Percentiles rank a stretch among this genome's conserved stretches.
Evolutionary conservation across 129 eudicot genomes (phyloP).

Genomic region (Chrysanthemum lavandulifolium): DNA sequence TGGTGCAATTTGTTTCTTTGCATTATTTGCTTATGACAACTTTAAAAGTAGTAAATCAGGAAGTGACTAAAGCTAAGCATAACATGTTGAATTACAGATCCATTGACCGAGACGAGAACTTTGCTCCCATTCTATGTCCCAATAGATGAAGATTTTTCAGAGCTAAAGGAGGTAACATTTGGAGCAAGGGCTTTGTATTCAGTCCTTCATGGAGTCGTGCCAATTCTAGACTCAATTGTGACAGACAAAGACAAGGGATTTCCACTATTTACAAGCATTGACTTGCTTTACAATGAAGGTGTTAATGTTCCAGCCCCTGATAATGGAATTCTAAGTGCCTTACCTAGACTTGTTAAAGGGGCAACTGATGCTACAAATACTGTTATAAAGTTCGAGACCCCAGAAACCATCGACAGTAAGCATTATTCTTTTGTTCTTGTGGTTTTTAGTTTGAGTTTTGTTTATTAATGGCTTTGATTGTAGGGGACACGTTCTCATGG

Average conservation of each 20-base stretch:
- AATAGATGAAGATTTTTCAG: conserved; percentile 75
- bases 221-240: conserved; percentile 26
- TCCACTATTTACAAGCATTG: conserved; percentile 60
- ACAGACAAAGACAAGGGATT: conserved; percentile 48
- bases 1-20: too few species aligned
- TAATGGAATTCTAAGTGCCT: neutral
- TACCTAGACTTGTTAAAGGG: conserved; percentile 62
- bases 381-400: conserved; percentile 61
- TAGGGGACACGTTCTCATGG: conserved; percentile 83
- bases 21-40: too few species aligned
- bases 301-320: conserved; percentile 34
- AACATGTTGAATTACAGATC: conserved; percentile 46
- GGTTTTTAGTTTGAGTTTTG: neutral
- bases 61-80: neutral
- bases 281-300: conserved; percentile 62
- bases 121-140: conserved; percentile 53
- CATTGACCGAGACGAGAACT: conserved; percentile 50
- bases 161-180: conserved; percentile 47
- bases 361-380: conserved; percentile 27
- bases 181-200: conserved; percentile 48
- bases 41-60: too few species aligned
- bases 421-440: neutral
- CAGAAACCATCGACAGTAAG: conserved; percentile 58
- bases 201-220: conserved; percentile 57
- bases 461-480: conserved; percentile 6